These are phyloP conservation scores for Hyaloscypha variabilis DNA, from an alignment of 495 filamentous ascomycete genomes.

Conservation along the genomic window DNA sequence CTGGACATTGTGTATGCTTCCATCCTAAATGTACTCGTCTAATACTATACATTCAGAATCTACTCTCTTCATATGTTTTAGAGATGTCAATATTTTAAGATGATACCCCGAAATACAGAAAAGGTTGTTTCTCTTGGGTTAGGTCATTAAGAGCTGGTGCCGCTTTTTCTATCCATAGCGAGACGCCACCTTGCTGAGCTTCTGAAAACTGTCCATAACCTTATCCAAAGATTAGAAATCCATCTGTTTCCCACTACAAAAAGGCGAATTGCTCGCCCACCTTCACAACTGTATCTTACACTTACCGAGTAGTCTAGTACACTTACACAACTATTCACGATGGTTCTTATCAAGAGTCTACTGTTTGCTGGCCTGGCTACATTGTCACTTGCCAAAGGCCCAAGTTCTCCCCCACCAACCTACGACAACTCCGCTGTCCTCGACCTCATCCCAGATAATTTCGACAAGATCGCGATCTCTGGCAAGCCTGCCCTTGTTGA, in stretches of 20 bases:
- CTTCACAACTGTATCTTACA: not conserved
- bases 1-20: too few species aligned
- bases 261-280: not conserved
- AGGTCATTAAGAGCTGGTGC: too few species aligned
- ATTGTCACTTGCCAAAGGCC: conserved; percentile 13
- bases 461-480: conserved; percentile 85
- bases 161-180: too few species aligned
- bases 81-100: too few species aligned
- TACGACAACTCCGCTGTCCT: conserved; percentile 64
- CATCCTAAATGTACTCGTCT: too few species aligned
- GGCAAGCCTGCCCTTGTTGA: conserved; percentile 97
- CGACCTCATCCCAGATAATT: conserved; percentile 86
- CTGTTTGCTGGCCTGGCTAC: conserved; percentile 45
- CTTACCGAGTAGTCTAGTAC: not conserved
- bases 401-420: conserved; percentile 17
- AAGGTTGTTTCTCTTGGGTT: too few species aligned
- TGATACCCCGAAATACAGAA: too few species aligned
- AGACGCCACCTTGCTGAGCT: not conserved
- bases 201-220: conserved; percentile 11
- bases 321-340: conserved; percentile 10
- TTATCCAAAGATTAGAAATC: conserved; percentile 25
- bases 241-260: not conserved
- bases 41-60: too few species aligned
- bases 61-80: too few species aligned
- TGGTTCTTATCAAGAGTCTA: conserved; percentile 55